Conservation (phyloP, 345 rosid species). For the Gossypium sturtianum region DNA sequence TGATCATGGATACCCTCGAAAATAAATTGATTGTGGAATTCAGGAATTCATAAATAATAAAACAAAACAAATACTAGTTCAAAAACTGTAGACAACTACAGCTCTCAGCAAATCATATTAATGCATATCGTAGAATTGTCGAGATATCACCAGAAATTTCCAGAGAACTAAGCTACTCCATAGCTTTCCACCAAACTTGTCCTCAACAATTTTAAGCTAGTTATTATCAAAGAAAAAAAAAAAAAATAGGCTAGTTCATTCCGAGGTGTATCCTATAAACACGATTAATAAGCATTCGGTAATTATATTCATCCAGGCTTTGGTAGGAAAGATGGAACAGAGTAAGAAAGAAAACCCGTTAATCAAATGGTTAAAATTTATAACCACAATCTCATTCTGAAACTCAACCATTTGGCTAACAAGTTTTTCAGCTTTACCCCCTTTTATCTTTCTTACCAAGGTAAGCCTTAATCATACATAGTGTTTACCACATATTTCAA, state of each 20-base stretch:
- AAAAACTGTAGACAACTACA: neutral
- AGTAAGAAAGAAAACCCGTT: too few species aligned
- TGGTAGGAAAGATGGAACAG: too few species aligned
- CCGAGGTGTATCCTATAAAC: neutral
- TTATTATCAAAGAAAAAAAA: neutral
- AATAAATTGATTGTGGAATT: neutral
- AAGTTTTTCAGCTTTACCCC: too few species aligned
- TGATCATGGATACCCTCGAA: too few species aligned
- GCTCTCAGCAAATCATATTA: neutral
- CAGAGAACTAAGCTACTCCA: neutral
- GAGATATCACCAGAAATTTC: neutral
- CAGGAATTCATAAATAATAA: neutral
- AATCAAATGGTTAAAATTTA: too few species aligned
- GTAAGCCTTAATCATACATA: too few species aligned
- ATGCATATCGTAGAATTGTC: neutral
- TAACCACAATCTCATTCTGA: too few species aligned
- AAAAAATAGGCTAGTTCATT: neutral
- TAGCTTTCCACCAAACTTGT: neutral
- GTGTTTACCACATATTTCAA: too few species aligned
- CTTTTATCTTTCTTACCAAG: too few species aligned
- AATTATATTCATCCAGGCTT: too few species aligned
- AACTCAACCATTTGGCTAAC: too few species aligned
- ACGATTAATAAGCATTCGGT: neutral
- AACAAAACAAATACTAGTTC: neutral
- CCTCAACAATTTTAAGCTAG: neutral